Base-by-base conservation (phyloP, 257 asterid species). In the Ilex aquifolium region DNA sequence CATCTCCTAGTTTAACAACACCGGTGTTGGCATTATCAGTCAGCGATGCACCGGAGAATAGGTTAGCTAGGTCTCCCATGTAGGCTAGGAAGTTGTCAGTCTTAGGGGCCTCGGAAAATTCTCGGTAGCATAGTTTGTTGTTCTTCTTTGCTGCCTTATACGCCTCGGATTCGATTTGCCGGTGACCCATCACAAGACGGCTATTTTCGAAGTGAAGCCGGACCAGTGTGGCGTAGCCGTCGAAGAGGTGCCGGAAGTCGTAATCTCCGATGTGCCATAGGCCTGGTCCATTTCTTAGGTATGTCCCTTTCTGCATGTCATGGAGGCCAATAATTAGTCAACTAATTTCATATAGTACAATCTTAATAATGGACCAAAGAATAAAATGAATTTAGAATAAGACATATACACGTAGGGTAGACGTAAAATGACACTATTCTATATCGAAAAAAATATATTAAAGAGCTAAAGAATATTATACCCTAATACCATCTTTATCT, bases 21-120 rank as follows among this genome's bases (percentile, higher is more conserved):
- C 99, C 99, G 7, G 99, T 93, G 79, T 93, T 93, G 0, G 99
- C 89, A 64, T 93, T 93, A 21, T 93, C 97, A 1, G 99, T 93
- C 8, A 93, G 31, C 0, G 99, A 93, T 0, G 97, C 95, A 1
- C 99, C 99, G 27, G 97, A 83, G 68, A 93, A 79, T 29, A 93
- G 70, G n/a, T 71, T 86, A 0, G 97, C 99, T 12, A 93, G 63
- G 59, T 93, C 97, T 0, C 96, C 95, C 1, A 93, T 86, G 69
- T 85, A 90, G 36, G 88, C 61, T 12, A 90, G 48, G 83, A 90
- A 85, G 30, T 65, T 93, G 31, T 87, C 87, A 2, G 88, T 16
- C 59, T 90, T 93, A 0, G 99, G 99, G 40, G 30, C 87, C 44
- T 93, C 99, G 0, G 99, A 93, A 61, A 90, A 93, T 68, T 93